These are phyloP conservation scores for Cyberlindnera petersonii DNA, from an alignment of 805 yeast species.

Conservation along the genomic window DNA sequence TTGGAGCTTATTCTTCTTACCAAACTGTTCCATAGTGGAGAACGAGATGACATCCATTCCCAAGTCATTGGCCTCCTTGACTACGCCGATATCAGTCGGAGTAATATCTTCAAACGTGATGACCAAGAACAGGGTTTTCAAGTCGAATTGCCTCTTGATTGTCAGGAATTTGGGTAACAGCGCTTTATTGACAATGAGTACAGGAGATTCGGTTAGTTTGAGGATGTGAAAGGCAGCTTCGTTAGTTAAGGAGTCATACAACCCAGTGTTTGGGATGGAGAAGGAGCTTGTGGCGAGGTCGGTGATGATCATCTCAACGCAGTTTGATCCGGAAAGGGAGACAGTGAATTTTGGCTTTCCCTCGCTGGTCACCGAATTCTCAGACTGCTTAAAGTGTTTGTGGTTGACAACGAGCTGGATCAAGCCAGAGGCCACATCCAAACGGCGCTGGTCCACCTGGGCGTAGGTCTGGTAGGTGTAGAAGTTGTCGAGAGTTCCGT, in stretches of 20 bases:
- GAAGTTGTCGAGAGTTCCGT: conserved; percentile 30
- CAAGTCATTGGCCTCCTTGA: conserved; percentile 12
- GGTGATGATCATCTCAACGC: conserved; percentile 53
- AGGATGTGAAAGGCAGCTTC: conserved; percentile 51
- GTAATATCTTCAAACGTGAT: conserved; percentile 45
- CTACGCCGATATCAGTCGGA: conserved; percentile 21
- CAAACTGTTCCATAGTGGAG: conserved; percentile 32
- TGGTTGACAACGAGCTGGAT: conserved; percentile 27
- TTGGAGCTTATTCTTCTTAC: conserved; percentile 34
- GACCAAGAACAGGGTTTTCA: conserved; percentile 35
- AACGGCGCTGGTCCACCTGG: conserved; percentile 34
- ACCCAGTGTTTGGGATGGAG: conserved; percentile 40
- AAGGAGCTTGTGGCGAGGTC: conserved; percentile 55
- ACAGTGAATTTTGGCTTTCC: conserved; percentile 36
- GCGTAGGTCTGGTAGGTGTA: conserved; percentile 41
- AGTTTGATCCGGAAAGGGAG: conserved; percentile 45
- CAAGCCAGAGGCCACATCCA: conserved; percentile 45
- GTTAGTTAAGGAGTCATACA: conserved; percentile 44
- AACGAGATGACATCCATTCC: conserved; percentile 36
- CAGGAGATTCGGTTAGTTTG: conserved; percentile 48
- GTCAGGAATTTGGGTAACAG: conserved; percentile 40
- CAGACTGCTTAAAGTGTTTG: conserved; percentile 4
- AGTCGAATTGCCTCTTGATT: conserved; percentile 33
- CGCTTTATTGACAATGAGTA: conserved; percentile 42
- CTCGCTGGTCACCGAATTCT: conserved; percentile 1